Conservation (phyloP, 257 asterid genomes). For the Penstemon davidsonii region DNA sequence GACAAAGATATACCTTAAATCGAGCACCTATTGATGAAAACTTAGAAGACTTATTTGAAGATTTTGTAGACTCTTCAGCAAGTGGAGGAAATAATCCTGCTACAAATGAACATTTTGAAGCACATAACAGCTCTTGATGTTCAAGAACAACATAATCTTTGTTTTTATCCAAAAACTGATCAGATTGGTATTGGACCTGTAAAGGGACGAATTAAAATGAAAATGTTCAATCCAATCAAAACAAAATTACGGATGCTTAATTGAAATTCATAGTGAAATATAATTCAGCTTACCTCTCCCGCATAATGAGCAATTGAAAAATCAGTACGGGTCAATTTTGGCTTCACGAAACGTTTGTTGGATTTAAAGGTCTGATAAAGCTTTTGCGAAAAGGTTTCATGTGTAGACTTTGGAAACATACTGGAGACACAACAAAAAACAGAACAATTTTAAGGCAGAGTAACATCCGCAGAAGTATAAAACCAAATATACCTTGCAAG, state of each 20-base stretch:
- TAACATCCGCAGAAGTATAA: constrained; percentile 4
- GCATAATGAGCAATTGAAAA: constrained; percentile 73
- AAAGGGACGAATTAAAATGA: constrained; percentile 26
- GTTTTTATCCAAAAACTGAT: constrained; percentile 93
- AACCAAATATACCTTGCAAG: constrained; percentile 24
- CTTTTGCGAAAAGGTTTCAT: constrained; percentile 91
- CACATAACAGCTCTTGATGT: constrained; percentile 81
- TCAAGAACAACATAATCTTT: constrained; percentile 96
- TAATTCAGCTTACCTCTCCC: constrained; percentile 77
- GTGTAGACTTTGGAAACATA: constrained; percentile 99
- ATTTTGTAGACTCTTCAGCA: constrained; percentile 72
- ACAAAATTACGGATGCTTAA: constrained; percentile 14
- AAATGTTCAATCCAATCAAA: constrained; percentile 27
- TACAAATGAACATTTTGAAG: constrained; percentile 85
- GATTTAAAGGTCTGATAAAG: constrained; percentile 88
- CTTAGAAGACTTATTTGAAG: constrained; percentile 90
- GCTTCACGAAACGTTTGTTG: constrained; percentile 91
- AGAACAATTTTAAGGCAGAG: constrained; percentile 25
- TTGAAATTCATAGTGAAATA: constrained; percentile 15
- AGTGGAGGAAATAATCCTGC: constrained; percentile 85
- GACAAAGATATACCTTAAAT: constrained; percentile 60
- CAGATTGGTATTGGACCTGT: constrained; percentile 93
- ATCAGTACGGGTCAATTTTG: constrained; percentile 58
- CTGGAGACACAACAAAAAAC: constrained; percentile 49
- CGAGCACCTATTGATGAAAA: constrained; percentile 97